Base-by-base conservation (phyloP, 1,284 basidiomycete genomes). In the Neonothopanus nambi region DNA sequence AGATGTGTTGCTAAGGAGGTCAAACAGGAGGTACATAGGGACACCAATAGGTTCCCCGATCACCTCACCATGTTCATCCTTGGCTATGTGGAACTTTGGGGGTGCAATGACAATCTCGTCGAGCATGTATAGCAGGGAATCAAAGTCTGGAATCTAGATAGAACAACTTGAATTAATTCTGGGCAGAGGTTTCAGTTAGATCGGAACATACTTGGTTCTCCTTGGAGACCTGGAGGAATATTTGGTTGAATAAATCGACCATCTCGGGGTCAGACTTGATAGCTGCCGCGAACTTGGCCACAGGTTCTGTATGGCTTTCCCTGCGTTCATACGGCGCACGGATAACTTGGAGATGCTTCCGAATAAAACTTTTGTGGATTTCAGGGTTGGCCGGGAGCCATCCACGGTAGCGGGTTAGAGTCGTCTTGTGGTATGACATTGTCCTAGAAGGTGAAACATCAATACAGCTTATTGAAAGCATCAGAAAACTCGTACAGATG, bases 1-100 rank as follows among this genome's bases (percentile, higher is more conserved):
- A 37, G 43, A 2, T 1, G 65, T 66, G 46, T 67, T 67, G 48
- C 58, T 54, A 28, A 66, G 59, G 18, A 62, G n/a, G 49, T 66
- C 57, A 28, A 66, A 56, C 15, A 61, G 9, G 45, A 61, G 55
- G 7, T 52, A 56, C 12, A 66, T 38, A 0, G 64, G 63, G n/a
- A 59, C 57, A 44, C 57, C 61, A 21, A 64, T 45, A 5, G 63
- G 56, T 49, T 63, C 59, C 47, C 48, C 59, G 23, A 59, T 59
- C 11, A 45, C 15, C 2, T 21, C 48, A 9, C 63, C 62, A 13
- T 61, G 41, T 3, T n/a, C 53, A 33, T 57, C 39, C 24, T 13
- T 48, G 3, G 53, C 58, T 8, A 53, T 53, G 46, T 58, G 47
- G 45, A 48, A 64, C 2, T 30, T 36, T 17, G 59, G 63, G 11